A percentile compares a stretch with the other conserved stretches of the same genome.
phyloP scores from a whole-genome alignment of 768 basidiomycete species.

The Suillus placidus region DNA sequence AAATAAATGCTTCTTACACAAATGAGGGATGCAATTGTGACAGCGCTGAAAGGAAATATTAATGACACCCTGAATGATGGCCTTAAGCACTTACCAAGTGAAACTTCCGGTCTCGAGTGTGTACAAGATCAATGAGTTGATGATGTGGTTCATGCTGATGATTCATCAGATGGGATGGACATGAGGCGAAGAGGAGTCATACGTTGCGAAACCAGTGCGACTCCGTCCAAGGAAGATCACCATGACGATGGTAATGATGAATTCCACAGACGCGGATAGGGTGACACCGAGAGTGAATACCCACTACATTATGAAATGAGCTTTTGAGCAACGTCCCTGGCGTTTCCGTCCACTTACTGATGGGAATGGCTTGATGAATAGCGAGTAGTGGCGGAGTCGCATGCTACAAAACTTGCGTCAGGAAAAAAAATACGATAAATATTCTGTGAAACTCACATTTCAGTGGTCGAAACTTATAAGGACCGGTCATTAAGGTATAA shows the following conservation, averaged over 20 bases:
- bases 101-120: slow-evolving; percentile 55
- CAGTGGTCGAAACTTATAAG: slow-evolving; percentile 31
- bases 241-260: slow-evolving; percentile 35
- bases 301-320: slow-evolving; percentile 25
- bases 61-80: not conserved
- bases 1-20: slow-evolving; percentile 24
- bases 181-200: not conserved
- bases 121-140: slow-evolving; percentile 53
- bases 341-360: slow-evolving; percentile 18
- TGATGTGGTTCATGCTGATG: slow-evolving; percentile 48
- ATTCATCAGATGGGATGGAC: not conserved
- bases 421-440: not conserved
- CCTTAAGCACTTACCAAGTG: slow-evolving; percentile 38
- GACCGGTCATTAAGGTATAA: too few species aligned
- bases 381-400: slow-evolving; percentile 29
- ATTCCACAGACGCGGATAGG: slow-evolving; percentile 35
- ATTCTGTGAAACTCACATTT: slow-evolving; percentile 26
- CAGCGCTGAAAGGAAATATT: slow-evolving; percentile 22
- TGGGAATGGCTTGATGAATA: slow-evolving; percentile 36
- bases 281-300: slow-evolving; percentile 35
- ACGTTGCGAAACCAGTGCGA: slow-evolving; percentile 36
- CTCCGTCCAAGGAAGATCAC: slow-evolving; percentile 35
- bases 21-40: slow-evolving; percentile 35
- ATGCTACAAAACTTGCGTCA: slow-evolving; percentile 19
- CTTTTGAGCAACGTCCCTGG: not conserved